Evolutionary conservation across 305 asterid species (phyloP).

Genomic region (Fraxinus paxiana): DNA sequence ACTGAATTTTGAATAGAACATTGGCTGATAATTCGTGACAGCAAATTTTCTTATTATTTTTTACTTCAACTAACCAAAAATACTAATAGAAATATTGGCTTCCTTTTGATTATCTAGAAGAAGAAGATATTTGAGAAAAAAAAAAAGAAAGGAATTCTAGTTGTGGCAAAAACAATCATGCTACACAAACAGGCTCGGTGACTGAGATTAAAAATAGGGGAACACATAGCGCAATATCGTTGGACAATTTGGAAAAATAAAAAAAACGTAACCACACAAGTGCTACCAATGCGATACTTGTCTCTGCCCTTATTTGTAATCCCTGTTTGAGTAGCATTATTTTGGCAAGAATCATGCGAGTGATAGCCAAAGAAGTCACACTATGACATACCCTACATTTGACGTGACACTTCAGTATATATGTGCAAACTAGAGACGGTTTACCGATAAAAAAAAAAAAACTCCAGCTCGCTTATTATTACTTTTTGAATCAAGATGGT

Average conservation of each 20-base stretch:
- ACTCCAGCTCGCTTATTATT: too few species aligned
- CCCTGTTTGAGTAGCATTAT: too few species aligned
- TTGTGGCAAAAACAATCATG: neutral
- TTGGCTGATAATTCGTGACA: neutral
- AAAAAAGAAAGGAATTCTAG: slow-evolving; percentile 14
- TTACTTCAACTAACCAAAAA: neutral
- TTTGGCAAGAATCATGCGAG: slow-evolving; percentile 35
- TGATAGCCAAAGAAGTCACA: slow-evolving; percentile 6
- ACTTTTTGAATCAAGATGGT: too few species aligned
- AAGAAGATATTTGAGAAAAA: neutral
- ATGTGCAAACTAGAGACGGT: neutral
- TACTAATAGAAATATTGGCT: neutral
- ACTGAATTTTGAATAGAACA: neutral
- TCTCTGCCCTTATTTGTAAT: too few species aligned
- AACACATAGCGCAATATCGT: too few species aligned
- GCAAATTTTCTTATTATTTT: neutral
- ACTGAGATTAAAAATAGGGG: too few species aligned
- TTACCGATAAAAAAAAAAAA: too few species aligned
- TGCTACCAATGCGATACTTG: too few species aligned
- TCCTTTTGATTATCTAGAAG: neutral
- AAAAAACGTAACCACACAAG: too few species aligned
- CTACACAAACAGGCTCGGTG: too few species aligned
- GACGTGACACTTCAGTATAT: too few species aligned
- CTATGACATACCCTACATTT: neutral
- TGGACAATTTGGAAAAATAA: too few species aligned